Evolutionary conservation across 75 land plant species (phyloP).

Genomic region (Pinus tabuliformis): DNA sequence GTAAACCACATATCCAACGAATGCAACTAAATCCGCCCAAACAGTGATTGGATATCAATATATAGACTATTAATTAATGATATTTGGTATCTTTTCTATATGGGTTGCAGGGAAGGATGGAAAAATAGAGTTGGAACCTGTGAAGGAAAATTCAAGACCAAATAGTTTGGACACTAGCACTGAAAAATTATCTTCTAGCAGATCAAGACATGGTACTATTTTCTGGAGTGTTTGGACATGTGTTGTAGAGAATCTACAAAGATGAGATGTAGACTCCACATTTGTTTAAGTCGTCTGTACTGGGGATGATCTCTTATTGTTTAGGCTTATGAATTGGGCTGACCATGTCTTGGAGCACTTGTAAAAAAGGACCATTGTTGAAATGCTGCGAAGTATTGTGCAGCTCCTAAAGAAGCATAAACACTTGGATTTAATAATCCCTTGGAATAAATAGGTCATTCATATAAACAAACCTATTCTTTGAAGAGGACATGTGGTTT

Average conservation of each 20-base stretch:
- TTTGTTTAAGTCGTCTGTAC: slow-evolving; percentile 62
- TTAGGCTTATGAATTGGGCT: slow-evolving; percentile 75
- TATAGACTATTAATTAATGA: too few relatives aligned
- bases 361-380: slow-evolving; percentile 41
- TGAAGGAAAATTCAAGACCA: background rate
- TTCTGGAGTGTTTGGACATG: slow-evolving; percentile 44
- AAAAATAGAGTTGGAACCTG: background rate
- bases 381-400: slow-evolving; percentile 43
- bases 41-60: too few relatives aligned
- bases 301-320: slow-evolving; percentile 60
- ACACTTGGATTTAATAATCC: slow-evolving; percentile 52
- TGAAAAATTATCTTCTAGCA: background rate
- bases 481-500: background rate
- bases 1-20: too few relatives aligned
- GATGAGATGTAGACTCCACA: slow-evolving; percentile 80
- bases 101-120: background rate
- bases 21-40: too few relatives aligned
- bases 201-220: background rate
- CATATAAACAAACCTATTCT: slow-evolving; percentile 6
- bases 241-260: slow-evolving; percentile 42
- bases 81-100: background rate
- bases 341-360: slow-evolving; percentile 83
- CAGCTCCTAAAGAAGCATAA: slow-evolving; percentile 57
- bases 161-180: background rate
- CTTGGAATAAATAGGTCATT: slow-evolving; percentile 86